Evolutionary conservation across 148 eudicot species (phyloP), one percentile per base, ranked within the genome.

Genomic region (Tetragonia tetragonoides): DNA sequence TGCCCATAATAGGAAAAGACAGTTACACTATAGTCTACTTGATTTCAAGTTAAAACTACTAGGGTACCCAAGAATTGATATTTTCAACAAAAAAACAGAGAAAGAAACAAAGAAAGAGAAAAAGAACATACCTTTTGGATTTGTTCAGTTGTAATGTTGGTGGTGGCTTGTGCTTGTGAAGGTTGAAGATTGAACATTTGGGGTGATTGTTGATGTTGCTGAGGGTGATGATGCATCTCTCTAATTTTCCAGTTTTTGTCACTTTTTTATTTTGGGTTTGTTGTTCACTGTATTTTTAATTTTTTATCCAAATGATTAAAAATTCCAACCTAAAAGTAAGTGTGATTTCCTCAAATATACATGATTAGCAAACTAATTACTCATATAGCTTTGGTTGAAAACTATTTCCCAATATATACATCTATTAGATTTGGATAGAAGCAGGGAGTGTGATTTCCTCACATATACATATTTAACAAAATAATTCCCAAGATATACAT

Each of bases 91-190:
- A 44, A 65, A 46, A 71, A 42, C n/a, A n/a, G n/a, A n/a, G n/a
- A n/a, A n/a, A n/a, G n/a, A n/a, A n/a, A n/a, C 6, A 5, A 41
- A 4, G 49, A 6, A 24, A 21, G 8, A 39, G 42, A 75, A 44
- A 49, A 12, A 74, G 61, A 23, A 18, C 23, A 78, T 23, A 90
- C 94, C 94, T 90, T 90, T 71, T 90, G 94, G 81, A 90, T 87
- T 85, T 90, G 90, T 73, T 88, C 94, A 18, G 94, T 88, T 70
- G 90, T 77, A 70, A 90, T 81, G 69, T 60, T 46, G 60, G 68
- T 81, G 51, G 81, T 78, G 78, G 86, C 81, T 74, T 77, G 84
- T 60, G 66, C 46, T 72, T 72, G 84, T 47, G 72, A 56, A 67
- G 80, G 44, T 21, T 68, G 78, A 54, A 61, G 67, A 56, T 79